These are phyloP conservation scores for Verruconis gallopava DNA, from an alignment of 2,329 filamentous ascomycete genomes.

Conservation along the genomic window DNA sequence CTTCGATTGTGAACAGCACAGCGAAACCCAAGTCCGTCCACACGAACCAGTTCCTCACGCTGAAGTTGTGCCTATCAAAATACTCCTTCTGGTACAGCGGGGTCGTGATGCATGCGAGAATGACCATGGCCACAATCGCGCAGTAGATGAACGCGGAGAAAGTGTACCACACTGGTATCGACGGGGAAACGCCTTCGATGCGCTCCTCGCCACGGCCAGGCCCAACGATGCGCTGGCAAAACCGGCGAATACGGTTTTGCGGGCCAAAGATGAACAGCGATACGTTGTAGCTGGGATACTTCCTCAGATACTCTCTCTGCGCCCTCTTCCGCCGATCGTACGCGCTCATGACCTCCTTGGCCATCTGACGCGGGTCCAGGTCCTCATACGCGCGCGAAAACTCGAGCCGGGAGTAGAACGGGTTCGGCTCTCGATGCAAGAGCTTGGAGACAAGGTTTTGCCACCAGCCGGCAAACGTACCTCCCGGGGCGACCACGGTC, in stretches of 20 bases:
- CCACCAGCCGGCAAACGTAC: slow-evolving; percentile 49
- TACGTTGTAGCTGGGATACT: slow-evolving; percentile 84
- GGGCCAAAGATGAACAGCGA: slow-evolving; percentile 79
- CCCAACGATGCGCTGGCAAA: slow-evolving; percentile 84
- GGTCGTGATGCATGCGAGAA: slow-evolving; percentile 86
- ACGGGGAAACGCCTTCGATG: slow-evolving; percentile 80
- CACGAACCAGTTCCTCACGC: slow-evolving; percentile 75
- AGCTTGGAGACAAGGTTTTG: slow-evolving; percentile 43
- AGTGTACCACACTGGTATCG: slow-evolving; percentile 78
- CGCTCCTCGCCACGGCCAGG: slow-evolving; percentile 78
- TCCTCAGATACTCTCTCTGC: slow-evolving; percentile 78
- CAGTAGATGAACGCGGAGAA: slow-evolving; percentile 92
- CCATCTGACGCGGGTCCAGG: slow-evolving; percentile 75
- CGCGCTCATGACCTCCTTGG: slow-evolving; percentile 75
- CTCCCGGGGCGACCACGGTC: slow-evolving; percentile 39
- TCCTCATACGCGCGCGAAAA: slow-evolving; percentile 59
- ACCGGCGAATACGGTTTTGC: slow-evolving; percentile 59
- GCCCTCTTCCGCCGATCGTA: slow-evolving; percentile 72
- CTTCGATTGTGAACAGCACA: slow-evolving; percentile 72
- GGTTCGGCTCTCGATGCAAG: slow-evolving; percentile 67
- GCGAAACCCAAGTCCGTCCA: slow-evolving; percentile 90
- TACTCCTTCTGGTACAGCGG: slow-evolving; percentile 88
- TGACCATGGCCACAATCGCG: slow-evolving; percentile 93
- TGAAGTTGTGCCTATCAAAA: slow-evolving; percentile 48
- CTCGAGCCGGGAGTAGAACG: slow-evolving; percentile 79